Conservation (phyloP, 495 filamentous ascomycete genomes). For the Sabuloglossum arenarium region DNA sequence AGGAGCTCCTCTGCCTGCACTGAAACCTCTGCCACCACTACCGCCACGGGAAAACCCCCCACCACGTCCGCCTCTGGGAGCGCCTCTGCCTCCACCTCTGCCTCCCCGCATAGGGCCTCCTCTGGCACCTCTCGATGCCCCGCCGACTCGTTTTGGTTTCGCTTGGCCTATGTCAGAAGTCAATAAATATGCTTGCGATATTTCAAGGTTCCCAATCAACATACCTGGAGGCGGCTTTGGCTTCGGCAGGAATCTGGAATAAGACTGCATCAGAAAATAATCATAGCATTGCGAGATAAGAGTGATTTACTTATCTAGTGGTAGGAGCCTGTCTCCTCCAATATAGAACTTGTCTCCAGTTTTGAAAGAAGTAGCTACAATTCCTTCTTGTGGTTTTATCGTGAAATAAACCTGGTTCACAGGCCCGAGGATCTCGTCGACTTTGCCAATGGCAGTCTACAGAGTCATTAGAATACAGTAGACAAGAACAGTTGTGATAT, state of each 20-base stretch:
- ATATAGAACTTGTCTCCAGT: conserved; percentile 94
- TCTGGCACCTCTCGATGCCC: conserved; percentile 22
- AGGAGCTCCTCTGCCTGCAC: conserved; percentile 3
- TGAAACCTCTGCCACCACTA: conserved; percentile 16
- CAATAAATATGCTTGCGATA: conserved; percentile 16
- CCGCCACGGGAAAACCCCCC: conserved; percentile 22
- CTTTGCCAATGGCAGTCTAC: conserved; percentile 43
- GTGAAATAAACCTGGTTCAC: conserved; percentile 98
- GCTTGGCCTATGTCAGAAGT: conserved; percentile 21
- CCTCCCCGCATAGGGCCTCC: conserved; percentile 1
- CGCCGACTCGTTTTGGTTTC: conserved; percentile 37
- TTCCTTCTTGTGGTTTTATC: conserved; percentile 87
- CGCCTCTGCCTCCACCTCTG: conserved; percentile 8
- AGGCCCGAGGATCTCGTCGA: conserved; percentile 74
- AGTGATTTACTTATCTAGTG: conserved; percentile 49
- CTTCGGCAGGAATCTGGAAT: conserved; percentile 65
- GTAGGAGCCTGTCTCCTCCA: conserved; percentile 78
- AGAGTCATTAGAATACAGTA: conserved; percentile 18
- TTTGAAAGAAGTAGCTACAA: conserved; percentile 87
- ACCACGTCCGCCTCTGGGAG: conserved; percentile 15
- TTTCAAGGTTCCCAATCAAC: conserved; percentile 10
- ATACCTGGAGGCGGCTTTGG: conserved; percentile 60
- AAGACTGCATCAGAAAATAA: neutral
- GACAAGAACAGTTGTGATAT: neutral
- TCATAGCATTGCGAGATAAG: neutral